Base-by-base conservation (phyloP, 108 stramenopile genomes). In the Schizochytrium sp. region DNA sequence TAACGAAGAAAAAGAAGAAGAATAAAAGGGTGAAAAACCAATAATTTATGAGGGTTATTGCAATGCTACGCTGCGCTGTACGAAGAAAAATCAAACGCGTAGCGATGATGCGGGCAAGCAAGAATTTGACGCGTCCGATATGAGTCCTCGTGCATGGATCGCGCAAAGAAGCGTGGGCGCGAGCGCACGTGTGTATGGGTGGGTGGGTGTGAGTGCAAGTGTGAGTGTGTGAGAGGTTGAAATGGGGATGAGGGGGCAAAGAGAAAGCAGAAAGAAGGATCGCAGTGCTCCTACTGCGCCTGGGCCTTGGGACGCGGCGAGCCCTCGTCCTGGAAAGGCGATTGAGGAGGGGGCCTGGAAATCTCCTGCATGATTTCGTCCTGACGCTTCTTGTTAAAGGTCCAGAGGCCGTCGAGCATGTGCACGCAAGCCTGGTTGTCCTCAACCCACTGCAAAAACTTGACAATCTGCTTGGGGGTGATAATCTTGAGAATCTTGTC, bases 391-490 rank as follows among this genome's bases (percentile, higher is more conserved):
- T 83, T 83, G 5, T 83, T 83, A 53, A 83, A 47, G n/a, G 76
- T 83, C 76, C 76, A 83, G 48, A 83, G 76, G 51, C 76, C 76
- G 28, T 83, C 51, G 25, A 83, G 51, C 76, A 83, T 83, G 51
- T 83, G 76, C 25, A 83, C 76, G 76, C 76, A 83, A 6, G 76
- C 76, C 51, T 83, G 76, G 28, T 83, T 83, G 51, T 83, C 23
- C 48, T 83, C 76, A 12, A 83, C 76, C 76, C 76, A 83, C 4
- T 83, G 45, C 48, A 83, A 4, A 23, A 83, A 83, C 51, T 83
- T 83, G 76, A 83, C 76, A 23, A 83, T 83, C 51, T 83, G 76
- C 45, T 47, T 53, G 19, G 76, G 76, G 19, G 76, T 25, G 76
- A 83, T 83, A 23, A 83, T 83, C 48, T 53, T 53, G 25, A 83